Evolutionary conservation across 352 stramenopile species (phyloP).

Genomic region (Phytophthora pistaciae): DNA sequence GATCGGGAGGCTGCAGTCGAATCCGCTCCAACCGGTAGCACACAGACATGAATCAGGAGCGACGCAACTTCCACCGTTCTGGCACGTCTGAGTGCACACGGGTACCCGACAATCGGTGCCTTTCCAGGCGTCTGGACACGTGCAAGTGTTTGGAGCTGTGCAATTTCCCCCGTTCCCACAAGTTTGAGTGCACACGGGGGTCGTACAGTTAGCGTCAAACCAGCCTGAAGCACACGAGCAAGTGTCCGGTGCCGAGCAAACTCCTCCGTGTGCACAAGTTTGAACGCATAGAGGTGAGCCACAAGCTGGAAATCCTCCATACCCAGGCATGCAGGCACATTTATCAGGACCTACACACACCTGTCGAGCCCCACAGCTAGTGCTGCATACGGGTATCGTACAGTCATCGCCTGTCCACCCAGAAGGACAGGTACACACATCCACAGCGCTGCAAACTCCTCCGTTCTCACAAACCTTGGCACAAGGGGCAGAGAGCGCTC

Average conservation of each 20-base stretch:
- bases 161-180: conserved; percentile 98
- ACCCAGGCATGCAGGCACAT: conserved; percentile 95
- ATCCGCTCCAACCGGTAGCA: conserved; percentile 91
- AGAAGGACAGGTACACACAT: conserved; percentile 85
- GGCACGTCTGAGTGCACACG: conserved; percentile 89
- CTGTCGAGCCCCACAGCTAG: conserved; percentile 62
- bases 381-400: conserved; percentile 73
- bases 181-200: conserved; percentile 95
- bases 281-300: conserved; percentile 90
- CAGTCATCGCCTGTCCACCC: conserved; percentile 95
- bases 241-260: conserved; percentile 93
- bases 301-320: conserved; percentile 78
- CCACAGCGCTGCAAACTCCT: conserved; percentile 85
- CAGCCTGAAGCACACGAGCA: conserved; percentile 92
- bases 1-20: conserved; percentile 93
- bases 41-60: conserved; percentile 96
- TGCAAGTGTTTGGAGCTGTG: conserved; percentile 92
- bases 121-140: conserved; percentile 89
- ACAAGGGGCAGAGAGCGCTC: conserved; percentile 92
- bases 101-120: conserved; percentile 94
- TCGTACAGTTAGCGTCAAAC: conserved; percentile 98
- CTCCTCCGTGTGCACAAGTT: conserved; percentile 87
- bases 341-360: conserved; percentile 93
- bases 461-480: conserved; percentile 96
- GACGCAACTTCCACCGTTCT: conserved; percentile 92